These are phyloP conservation scores for Antrodiella citrinella DNA, from an alignment of 768 basidiomycete genomes.

Conservation along the genomic window DNA sequence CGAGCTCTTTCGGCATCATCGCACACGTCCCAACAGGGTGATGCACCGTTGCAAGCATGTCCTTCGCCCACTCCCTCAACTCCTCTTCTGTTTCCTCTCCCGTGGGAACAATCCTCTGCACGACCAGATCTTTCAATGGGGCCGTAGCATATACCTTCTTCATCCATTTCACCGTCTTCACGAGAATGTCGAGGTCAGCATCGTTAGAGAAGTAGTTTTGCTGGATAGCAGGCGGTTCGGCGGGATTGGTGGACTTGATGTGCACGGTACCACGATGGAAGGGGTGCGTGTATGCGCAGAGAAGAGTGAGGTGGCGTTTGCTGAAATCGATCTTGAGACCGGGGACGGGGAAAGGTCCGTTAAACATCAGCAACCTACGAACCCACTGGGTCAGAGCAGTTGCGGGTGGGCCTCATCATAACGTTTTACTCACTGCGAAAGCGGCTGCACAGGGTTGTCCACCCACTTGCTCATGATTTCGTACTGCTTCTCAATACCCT, in stretches of 20 bases:
- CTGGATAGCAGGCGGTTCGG: conserved; percentile 6
- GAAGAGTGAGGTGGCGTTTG: conserved; percentile 5
- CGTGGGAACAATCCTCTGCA: neutral
- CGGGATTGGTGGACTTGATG: conserved; percentile 11
- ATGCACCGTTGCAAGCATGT: conserved; percentile 14
- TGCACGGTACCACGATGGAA: conserved; percentile 19
- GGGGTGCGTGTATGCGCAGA: conserved; percentile 7
- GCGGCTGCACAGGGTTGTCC: conserved; percentile 1
- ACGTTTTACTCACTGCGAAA: conserved; percentile 2
- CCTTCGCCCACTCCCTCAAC: conserved; percentile 3
- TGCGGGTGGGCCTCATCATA: no score
- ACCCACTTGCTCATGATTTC: conserved; percentile 1
- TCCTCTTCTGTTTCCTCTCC: conserved; percentile 1
- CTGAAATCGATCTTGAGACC: neutral
- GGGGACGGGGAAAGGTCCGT: conserved; percentile 5
- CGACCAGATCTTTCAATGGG: conserved; percentile 1
- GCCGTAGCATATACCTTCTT: conserved; percentile 1
- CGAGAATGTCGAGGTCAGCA: conserved; percentile 5
- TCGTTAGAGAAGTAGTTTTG: conserved; percentile 7
- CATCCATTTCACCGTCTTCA: conserved; percentile 1
- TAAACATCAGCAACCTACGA: conserved; percentile 3
- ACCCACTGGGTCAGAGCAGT: no score
- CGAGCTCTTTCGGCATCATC: conserved; percentile 32
- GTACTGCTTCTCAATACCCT: conserved; percentile 8
- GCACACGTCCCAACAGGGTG: conserved; percentile 30